These are phyloP conservation scores for Toxicodendron radicans DNA, from an alignment of 345 rosid genomes.

Conservation along the genomic window DNA sequence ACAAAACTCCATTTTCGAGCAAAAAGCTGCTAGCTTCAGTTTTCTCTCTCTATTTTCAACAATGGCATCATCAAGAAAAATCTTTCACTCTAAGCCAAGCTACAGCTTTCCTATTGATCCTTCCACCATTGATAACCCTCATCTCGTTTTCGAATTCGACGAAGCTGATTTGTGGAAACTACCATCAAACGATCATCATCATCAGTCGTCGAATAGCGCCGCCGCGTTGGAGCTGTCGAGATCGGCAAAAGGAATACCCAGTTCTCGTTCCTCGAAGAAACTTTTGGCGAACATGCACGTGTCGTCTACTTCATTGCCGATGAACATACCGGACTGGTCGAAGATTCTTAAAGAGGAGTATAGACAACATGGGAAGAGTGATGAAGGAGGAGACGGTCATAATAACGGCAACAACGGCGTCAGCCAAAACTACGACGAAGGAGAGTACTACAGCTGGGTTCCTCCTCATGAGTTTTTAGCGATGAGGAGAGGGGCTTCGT, in stretches of 20 bases:
- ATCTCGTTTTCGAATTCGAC: constrained; percentile 47
- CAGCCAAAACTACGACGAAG: constrained; percentile 9
- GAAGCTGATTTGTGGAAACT: constrained; percentile 52
- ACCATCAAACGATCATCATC: constrained; percentile 11
- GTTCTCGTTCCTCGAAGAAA: constrained; percentile 40
- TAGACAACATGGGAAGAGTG: constrained; percentile 32
- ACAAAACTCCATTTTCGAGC: background rate
- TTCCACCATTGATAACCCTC: background rate
- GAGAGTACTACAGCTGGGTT: constrained; percentile 23
- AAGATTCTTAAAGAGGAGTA: constrained; percentile 56
- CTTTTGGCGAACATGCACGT: constrained; percentile 32
- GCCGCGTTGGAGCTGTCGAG: constrained; percentile 19
- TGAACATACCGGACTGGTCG: constrained; percentile 84
- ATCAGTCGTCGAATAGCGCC: background rate
- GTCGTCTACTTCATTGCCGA: constrained; percentile 59
- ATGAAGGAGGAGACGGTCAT: constrained; percentile 27
- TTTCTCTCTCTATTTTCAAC: background rate
- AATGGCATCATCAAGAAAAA: constrained; percentile 65
- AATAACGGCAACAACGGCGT: background rate
- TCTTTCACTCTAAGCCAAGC: constrained; percentile 38
- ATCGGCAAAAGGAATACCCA: constrained; percentile 36
- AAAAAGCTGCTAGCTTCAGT: no score
- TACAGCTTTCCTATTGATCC: constrained; percentile 39
- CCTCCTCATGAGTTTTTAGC: constrained; percentile 69
- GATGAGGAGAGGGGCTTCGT: constrained; percentile 53